Evolutionary conservation across 495 filamentous ascomycete genomes (phyloP), one percentile per base, ranked within the genome.

Genomic region (Penicillium paradoxum): DNA sequence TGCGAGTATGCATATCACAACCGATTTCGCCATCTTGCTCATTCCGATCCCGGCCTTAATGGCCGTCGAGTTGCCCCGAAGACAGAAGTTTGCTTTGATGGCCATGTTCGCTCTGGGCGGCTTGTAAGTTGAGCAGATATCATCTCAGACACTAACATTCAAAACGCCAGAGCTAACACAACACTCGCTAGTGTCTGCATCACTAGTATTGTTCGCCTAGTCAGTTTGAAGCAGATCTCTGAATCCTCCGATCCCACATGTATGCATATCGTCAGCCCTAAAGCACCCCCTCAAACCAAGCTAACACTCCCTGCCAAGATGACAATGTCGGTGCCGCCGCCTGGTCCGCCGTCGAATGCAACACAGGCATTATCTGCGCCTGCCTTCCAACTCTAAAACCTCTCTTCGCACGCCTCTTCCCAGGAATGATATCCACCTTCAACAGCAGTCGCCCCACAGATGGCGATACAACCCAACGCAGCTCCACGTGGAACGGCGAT

Each of bases 331-430:
- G 75, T 41, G 74, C 77, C 1, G 81, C 80, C 0, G 77, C 75
- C 51, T 97, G 90, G 90, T 91, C 87, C 27, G 86, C 87, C n/a
- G 79, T 97, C 49, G 91, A 96, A 73, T 90, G 93, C 68, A 91
- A 95, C 63, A 76, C 75, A 0, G 83, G 89, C n/a, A 93, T 96
- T 58, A 85, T 91, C 55, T 92, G 88, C 59, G 90, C 86, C 46
- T 96, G 89, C 60, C 82, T 95, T 14, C 91, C 91, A 9, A 92
- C 86, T 1, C 72, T 96, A 25, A 95, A 93, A 56, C 91, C 91
- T 5, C 74, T 96, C 13, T 75, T 90, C 50, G 67, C 72, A n/a
- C 64, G 57, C 2, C 22, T 75, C 33, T 45, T 71, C 10, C 72
- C 70, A 0, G 62, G 64, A 24, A 51, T 75, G 9, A 52, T 72